phyloP scores from a whole-genome alignment of 768 basidiomycete species.

The Rhodotorula sphaerocarpa region DNA sequence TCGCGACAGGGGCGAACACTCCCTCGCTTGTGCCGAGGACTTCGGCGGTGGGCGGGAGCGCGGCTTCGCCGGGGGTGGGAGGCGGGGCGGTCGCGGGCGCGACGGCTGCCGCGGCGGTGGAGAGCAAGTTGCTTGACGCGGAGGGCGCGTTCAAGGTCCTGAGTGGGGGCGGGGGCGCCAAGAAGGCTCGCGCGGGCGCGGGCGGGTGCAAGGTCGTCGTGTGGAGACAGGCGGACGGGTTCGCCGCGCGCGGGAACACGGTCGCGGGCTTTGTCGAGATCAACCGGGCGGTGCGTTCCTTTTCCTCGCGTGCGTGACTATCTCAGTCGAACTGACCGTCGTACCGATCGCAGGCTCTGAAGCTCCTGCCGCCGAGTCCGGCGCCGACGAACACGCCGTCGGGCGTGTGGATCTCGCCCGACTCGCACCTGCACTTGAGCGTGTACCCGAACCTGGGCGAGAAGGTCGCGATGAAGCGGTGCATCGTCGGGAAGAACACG shows the following conservation, averaged over 20 bases:
- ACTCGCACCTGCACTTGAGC: conserved; percentile 24
- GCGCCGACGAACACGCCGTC: conserved; percentile 20
- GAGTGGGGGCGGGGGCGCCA: conserved; percentile 1
- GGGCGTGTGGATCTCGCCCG: conserved; percentile 35
- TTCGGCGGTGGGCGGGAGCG: neutral
- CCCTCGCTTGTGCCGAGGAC: conserved; percentile 11
- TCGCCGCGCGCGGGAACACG: conserved; percentile 28
- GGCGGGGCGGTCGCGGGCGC: neutral
- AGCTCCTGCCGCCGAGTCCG: conserved; percentile 18
- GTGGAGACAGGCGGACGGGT: conserved; percentile 26
- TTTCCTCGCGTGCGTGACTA: neutral
- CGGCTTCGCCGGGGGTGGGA: neutral
- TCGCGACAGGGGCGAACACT: conserved; percentile 22
- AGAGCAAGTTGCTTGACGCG: neutral
- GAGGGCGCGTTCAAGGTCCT: no score
- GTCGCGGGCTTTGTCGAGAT: conserved; percentile 31
- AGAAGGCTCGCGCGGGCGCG: conserved; percentile 12
- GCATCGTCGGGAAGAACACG: conserved; percentile 24
- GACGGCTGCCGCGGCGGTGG: neutral
- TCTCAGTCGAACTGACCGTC: neutral
- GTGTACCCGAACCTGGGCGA: conserved; percentile 27
- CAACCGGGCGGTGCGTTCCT: conserved; percentile 26
- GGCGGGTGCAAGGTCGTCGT: conserved; percentile 33
- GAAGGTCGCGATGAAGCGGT: conserved; percentile 34
- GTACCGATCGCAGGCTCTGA: conserved; percentile 13